Percentiles rank a stretch among this genome's conserved stretches.
These are phyloP conservation scores for Fraxinus sp. DNA, from an alignment of 305 asterid genomes.

Conservation along the genomic window DNA sequence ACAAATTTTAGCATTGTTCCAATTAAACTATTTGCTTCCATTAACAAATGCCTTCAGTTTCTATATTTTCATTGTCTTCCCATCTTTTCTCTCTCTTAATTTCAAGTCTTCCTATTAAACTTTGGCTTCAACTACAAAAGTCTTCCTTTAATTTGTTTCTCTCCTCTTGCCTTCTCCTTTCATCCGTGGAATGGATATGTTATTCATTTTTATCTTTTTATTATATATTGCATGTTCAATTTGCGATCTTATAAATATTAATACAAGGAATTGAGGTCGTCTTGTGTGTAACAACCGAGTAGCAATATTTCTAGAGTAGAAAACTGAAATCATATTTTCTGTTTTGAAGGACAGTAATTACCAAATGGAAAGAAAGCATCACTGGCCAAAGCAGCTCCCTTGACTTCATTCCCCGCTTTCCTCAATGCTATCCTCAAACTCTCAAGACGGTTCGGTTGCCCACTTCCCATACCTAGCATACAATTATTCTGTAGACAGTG, in stretches of 20 bases:
- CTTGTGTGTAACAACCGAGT: background rate
- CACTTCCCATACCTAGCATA: conserved; percentile 98
- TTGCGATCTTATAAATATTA: too few relatives aligned
- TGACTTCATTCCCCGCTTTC: conserved; percentile 89
- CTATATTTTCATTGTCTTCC: background rate
- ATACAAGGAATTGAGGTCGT: background rate
- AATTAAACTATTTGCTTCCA: background rate
- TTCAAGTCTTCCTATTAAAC: background rate
- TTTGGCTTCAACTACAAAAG: background rate
- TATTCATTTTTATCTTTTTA: background rate
- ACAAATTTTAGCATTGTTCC: background rate
- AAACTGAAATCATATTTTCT: background rate
- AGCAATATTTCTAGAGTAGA: background rate
- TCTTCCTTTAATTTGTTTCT: background rate
- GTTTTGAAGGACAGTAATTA: conserved; percentile 20
- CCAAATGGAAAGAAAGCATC: conserved; percentile 99
- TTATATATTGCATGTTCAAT: background rate
- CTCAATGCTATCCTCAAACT: conserved; percentile 85
- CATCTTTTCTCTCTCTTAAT: background rate
- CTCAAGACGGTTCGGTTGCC: conserved; percentile 93
- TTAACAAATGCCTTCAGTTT: background rate
- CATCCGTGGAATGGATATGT: background rate
- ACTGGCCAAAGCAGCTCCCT: conserved; percentile 96
- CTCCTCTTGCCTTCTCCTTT: background rate
- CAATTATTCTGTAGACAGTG: conserved; percentile 59